Evolutionary conservation across 306 rosid species (phyloP).

Genomic region (Cucumis hystrix): DNA sequence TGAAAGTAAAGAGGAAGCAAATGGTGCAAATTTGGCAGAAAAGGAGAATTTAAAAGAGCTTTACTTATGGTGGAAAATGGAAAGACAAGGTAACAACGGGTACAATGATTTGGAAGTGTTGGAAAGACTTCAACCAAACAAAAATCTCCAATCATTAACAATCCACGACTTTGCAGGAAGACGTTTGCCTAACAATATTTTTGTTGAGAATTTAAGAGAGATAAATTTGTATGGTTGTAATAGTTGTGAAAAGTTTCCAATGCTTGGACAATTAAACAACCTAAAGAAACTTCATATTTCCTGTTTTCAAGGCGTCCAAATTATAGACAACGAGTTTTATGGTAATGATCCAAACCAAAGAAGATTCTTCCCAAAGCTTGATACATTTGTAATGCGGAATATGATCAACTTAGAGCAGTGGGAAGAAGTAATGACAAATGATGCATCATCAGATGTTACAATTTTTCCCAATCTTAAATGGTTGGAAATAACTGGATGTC

Average conservation of each 20-base stretch:
- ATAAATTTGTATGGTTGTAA: no score
- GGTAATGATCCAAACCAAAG: neutral
- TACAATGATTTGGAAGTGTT: no score
- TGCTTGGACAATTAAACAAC: neutral
- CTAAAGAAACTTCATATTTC: neutral
- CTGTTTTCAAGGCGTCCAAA: neutral
- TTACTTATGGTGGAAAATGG: no score
- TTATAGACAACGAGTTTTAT: neutral
- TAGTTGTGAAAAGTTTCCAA: neutral
- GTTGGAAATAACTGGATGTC: no score
- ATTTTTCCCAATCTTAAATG: no score
- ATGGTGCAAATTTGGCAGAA: neutral
- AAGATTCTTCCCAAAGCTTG: neutral
- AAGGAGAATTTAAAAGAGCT: neutral
- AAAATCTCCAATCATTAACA: neutral
- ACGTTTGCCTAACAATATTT: neutral
- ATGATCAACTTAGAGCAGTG: neutral
- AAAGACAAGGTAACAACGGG: no score
- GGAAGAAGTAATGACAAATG: neutral
- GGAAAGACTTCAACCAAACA: no score
- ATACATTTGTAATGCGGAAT: rapidly evolving
- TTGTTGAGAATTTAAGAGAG: neutral
- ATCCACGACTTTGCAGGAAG: neutral
- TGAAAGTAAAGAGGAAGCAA: neutral
- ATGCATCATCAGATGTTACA: no score